Base-by-base conservation (phyloP, 352 stramenopile genomes). In the Pythium volutum region DNA sequence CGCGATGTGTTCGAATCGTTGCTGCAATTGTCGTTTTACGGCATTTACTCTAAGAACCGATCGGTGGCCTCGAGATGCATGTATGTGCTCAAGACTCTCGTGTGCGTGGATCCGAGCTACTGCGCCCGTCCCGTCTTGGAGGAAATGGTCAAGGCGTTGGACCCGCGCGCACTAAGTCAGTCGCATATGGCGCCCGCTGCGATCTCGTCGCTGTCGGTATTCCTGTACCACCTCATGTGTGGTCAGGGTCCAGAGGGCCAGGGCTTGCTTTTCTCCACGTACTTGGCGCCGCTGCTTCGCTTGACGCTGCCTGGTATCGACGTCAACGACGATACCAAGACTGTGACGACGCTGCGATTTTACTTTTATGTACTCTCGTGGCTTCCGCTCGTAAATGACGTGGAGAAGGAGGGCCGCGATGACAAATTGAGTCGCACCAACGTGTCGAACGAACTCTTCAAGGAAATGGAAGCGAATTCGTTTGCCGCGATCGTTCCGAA, bases 271-370 rank as follows among this genome's bases (percentile, higher is more conserved):
- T 88, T 86, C 29, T 65, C 73, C 15, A 83, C 66, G 25, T 85
- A 89, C 18, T 52, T 92, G 39, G 61, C 81, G 29, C 73, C 76
- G 25, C 65, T 90, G 9, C 31, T 92, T 55, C 73, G 79, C 22
- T 61, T 87, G 43, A 90, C 82, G 9, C 64, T 92, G 8, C 76
- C 80, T 4, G 82, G 82, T 4, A 90, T 92, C 64, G 82, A 92
- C 55, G 67, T 78, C 11, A 92, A 92, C 22, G 82, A 92, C 54
- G 78, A 92, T 43, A 83, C 76, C 55, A 92, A 92, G 67, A 92
- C 82, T 0, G 69, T 75, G 33, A 74, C 74, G 0, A 92, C 82
- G 20, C 55, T 89, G 23, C 71, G 72, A 11, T 68, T 92, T 9
- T 92, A 92, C 64, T 89, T 88, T 43, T 67, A 78, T 31, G 55